Evolutionary conservation across 768 basidiomycete species (phyloP).

Genomic region (Pleurotus djamor): DNA sequence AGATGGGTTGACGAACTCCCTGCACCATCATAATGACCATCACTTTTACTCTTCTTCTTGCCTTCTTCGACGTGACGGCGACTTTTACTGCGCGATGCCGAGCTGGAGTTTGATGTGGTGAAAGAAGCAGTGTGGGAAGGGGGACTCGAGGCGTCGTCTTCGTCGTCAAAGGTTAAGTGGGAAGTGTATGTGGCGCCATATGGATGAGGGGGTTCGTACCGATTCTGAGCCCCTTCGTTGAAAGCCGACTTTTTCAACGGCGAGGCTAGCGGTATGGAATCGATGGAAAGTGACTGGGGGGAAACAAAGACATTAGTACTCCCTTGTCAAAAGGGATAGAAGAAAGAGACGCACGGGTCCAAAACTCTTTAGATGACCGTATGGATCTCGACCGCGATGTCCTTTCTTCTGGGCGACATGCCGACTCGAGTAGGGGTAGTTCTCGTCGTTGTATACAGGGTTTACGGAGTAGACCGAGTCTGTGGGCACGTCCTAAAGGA

Average conservation of each 20-base stretch:
- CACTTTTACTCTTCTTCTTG: background rate
- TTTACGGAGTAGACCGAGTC: background rate
- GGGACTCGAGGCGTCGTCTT: background rate
- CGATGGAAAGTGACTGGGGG: constrained; percentile 1
- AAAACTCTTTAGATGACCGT: constrained; percentile 4
- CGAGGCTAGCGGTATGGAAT: constrained; percentile 1
- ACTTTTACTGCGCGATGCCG: background rate
- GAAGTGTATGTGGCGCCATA: constrained; percentile 3
- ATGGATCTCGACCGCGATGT: background rate
- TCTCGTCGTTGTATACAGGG: background rate
- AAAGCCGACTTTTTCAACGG: background rate
- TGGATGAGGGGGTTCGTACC: background rate
- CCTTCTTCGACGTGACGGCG: background rate
- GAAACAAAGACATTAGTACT: background rate
- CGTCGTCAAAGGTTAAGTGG: constrained; percentile 2
- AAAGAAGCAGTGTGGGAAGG: background rate
- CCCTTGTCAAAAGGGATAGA: background rate
- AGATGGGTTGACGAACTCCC: background rate
- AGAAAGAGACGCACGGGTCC: background rate
- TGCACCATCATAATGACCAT: background rate
- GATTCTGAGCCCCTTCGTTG: background rate
- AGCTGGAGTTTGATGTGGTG: background rate
- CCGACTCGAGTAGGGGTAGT: background rate
- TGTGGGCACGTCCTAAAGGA: background rate
- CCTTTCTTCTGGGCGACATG: background rate